Evolutionary conservation across 1,284 basidiomycete species (phyloP).

Genomic region (Irpex lacteus): DNA sequence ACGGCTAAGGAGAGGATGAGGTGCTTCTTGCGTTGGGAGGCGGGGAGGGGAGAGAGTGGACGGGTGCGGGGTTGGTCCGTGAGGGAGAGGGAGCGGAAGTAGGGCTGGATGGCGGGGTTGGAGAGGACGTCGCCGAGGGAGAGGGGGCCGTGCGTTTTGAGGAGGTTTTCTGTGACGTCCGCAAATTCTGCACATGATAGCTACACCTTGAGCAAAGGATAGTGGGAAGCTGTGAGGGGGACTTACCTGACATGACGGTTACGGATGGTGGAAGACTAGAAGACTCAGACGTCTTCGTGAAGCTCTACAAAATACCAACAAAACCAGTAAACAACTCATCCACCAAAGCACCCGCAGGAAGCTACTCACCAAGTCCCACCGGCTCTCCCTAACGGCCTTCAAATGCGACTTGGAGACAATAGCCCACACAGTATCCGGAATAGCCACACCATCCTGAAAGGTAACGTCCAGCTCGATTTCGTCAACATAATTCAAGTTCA

Average conservation of each 20-base stretch:
- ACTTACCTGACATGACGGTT: slow-evolving; percentile 70
- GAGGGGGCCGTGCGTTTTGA: slow-evolving; percentile 60
- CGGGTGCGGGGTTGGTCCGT: slow-evolving; percentile 81
- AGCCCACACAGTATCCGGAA: slow-evolving; percentile 78
- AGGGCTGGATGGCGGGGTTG: slow-evolving; percentile 63
- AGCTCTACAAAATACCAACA: slow-evolving; percentile 47
- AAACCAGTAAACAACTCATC: neutral
- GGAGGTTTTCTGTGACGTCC: slow-evolving; percentile 75
- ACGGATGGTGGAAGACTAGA: slow-evolving; percentile 54
- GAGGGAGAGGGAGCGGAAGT: slow-evolving; percentile 79
- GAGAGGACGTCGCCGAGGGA: slow-evolving; percentile 58
- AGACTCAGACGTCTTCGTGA: slow-evolving; percentile 76
- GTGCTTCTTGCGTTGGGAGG: slow-evolving; percentile 60
- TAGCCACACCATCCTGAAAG: slow-evolving; percentile 51
- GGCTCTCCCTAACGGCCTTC: slow-evolving; percentile 58
- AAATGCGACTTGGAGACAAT: slow-evolving; percentile 80
- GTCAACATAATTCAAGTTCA: slow-evolving; percentile 69
- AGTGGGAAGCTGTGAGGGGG: neutral
- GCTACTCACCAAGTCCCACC: slow-evolving; percentile 82
- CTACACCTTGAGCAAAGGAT: neutral
- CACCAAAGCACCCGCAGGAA: neutral
- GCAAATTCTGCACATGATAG: slow-evolving; percentile 65
- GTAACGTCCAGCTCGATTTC: slow-evolving; percentile 76
- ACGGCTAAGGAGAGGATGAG: slow-evolving; percentile 65
- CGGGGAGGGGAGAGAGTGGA: slow-evolving; percentile 49